Evolutionary conservation across 345 rosid genomes (phyloP), one percentile per base, ranked within the genome.

Genomic region (Noccaea caerulescens): DNA sequence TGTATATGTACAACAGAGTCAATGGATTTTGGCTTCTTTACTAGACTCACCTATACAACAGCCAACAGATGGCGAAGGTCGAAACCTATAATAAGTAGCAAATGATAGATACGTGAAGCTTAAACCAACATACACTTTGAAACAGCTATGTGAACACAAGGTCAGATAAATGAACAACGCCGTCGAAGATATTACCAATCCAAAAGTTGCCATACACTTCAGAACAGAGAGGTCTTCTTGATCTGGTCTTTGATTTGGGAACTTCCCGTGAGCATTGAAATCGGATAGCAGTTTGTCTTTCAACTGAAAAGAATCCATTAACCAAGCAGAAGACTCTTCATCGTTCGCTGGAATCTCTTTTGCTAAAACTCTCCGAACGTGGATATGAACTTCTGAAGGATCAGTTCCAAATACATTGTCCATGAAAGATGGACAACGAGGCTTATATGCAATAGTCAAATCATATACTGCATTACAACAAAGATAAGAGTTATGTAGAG

Each of bases 371-470:
- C 95, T 86, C 46, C 76, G 82, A 55, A 88, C 79, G 42, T 91
- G 92, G 34, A 91, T 82, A 72, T 91, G 97, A 64, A 88, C 97
- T 83, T 87, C 91, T 27, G 91, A 84, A 23, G 97, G 92, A 83
- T 82, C 89, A 39, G 87, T 78, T 4, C 97, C 95, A 27, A 91
- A 91, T 39, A 85, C 91, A 50, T 87, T 91, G 85, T 91, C 92
- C 82, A 91, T 4, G 73, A 91, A 88, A 69, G 83, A 77, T 53
- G 97, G 95, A 63, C 84, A 80, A 7, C 77, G 82, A 64, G 82
- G 80, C 82, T 87, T 91, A 73, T 91, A 91, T 1, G 92, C 88
- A 7, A 91, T 91, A 10, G 59, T 87, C 79, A 91, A 58, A 79
- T 91, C 97, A 68, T 88, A 91, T 49, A 87, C 95, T 87, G 95